phyloP scores from a whole-genome alignment of 371 early-diverging fungal genomes.

The Nematocida sp. region DNA sequence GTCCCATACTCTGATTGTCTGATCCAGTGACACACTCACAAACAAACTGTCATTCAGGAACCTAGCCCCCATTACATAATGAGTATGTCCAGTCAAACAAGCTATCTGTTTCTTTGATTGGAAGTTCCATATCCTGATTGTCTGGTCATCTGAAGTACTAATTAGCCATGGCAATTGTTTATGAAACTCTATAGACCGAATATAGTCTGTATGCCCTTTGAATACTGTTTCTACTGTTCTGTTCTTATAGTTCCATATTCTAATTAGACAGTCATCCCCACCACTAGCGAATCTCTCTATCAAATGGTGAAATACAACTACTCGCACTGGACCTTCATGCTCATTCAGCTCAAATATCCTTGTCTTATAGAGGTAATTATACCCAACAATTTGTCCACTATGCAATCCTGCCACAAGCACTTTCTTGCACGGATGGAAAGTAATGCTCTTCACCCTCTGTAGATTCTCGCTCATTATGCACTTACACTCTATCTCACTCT shows the following conservation, averaged over 20 bases:
- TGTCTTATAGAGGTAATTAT: slow-evolving; percentile 94
- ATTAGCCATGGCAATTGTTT: slow-evolving; percentile 94
- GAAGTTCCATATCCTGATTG: slow-evolving; percentile 98
- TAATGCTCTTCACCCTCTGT: slow-evolving; percentile 79
- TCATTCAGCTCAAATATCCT: slow-evolving; percentile 87
- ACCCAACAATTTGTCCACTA: slow-evolving; percentile 89
- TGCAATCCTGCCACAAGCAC: slow-evolving; percentile 90
- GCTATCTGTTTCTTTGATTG: slow-evolving; percentile 91
- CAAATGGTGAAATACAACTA: slow-evolving; percentile 87
- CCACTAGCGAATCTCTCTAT: slow-evolving; percentile 93
- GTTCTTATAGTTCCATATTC: slow-evolving; percentile 96
- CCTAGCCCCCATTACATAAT: slow-evolving; percentile 96
- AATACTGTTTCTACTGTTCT: slow-evolving; percentile 82
- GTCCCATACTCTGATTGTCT: slow-evolving; percentile 96
- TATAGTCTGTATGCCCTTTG: slow-evolving; percentile 93
- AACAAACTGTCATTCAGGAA: slow-evolving; percentile 95
- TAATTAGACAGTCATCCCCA: slow-evolving; percentile 96
- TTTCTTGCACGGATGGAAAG: slow-evolving; percentile 92
- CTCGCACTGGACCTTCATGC: slow-evolving; percentile 95
- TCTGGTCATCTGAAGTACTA: slow-evolving; percentile 91
- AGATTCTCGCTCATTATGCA: slow-evolving; percentile 48
- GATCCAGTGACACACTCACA: slow-evolving; percentile 88
- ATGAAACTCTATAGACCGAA: slow-evolving; percentile 92
- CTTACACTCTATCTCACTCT: slow-evolving; percentile 14
- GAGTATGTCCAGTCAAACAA: slow-evolving; percentile 91